phyloP scores from a whole-genome alignment of 208 protist species.

The Novymonas esmeraldas region DNA sequence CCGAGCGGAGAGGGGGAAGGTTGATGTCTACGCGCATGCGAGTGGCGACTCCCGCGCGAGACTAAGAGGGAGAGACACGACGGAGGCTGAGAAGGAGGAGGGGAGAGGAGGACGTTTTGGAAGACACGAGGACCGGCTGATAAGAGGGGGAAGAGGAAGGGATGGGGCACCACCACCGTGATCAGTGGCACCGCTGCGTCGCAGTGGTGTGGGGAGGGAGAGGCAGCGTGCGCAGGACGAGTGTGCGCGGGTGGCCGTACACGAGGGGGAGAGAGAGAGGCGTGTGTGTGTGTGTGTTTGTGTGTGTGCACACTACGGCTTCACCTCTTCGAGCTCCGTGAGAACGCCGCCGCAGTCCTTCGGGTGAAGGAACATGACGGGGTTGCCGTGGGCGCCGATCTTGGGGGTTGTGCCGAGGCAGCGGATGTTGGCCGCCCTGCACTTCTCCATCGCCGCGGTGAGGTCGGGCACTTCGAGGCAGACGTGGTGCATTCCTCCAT shows the following conservation, averaged over 20 bases:
- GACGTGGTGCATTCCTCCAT: conserved; percentile 94
- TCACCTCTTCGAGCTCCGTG: conserved; percentile 91
- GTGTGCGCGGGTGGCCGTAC: too few species aligned
- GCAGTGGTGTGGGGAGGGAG: not conserved
- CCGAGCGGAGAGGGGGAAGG: too few species aligned
- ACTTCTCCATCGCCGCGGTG: conserved; percentile 48
- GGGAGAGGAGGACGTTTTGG: too few species aligned
- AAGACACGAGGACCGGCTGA: too few species aligned
- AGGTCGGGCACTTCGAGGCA: conserved; percentile 90
- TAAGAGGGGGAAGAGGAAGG: too few species aligned
- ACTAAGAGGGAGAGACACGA: too few species aligned
- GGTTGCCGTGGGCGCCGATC: conserved; percentile 95
- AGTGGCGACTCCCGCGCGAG: too few species aligned
- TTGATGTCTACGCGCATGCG: too few species aligned
- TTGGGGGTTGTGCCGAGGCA: conserved; percentile 86
- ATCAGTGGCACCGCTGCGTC: too few species aligned
- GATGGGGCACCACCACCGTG: too few species aligned
- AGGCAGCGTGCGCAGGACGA: not conserved
- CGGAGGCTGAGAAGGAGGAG: too few species aligned
- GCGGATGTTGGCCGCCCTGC: conserved; percentile 69
- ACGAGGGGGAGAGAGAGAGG: not conserved
- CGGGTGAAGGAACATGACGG: conserved; percentile 92
- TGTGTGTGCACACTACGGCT: conserved; percentile 2
- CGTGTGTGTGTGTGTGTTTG: not conserved
- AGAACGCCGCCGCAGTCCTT: conserved; percentile 93